Base-by-base conservation (phyloP, 495 filamentous ascomycete genomes). In the Neurospora cerealis region DNA sequence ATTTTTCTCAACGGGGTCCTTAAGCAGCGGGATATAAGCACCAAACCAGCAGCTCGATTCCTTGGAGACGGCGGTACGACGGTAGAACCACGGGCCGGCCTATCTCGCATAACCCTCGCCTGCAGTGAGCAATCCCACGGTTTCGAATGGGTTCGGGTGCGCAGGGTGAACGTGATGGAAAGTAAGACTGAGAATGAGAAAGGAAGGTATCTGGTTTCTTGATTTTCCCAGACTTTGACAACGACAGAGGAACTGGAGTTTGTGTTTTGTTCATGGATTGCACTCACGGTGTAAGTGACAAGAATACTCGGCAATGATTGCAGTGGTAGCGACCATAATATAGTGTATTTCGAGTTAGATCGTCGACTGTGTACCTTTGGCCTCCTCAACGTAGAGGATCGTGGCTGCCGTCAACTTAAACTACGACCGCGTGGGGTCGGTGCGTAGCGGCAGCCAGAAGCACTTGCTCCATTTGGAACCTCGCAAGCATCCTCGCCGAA, bases 371-470 rank as follows among this genome's bases (percentile, higher is more conserved):
- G 44, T 48, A 48, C 44, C 17, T 21, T 11, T 54, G 21, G 21
- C 46, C 10, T 54, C 21, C 6, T 54, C n/a, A 28, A 13, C 46
- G 46, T 28, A 11, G 21, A 60, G 48, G 48, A 28, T 32, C 39
- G 70, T 71, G 72, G 69, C 70, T 76, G 77, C 75, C 73, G 77
- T 77, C 69, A 74, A 74, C 73, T 76, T 78, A 75, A 76, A 71
- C 73, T 77, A 60, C 38, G 38, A 66, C 70, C 69, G 66, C 44
- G 21, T 73, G 69, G 71, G 69, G 60, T 17, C 13, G 17, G 69
- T 40, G 69, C 28, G 11, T 19, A 21, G 24, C 34, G 69, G 69
- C 19, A 40, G 17, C 10, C 19, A 70, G 28, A 70, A 70, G 34
- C 69, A 37, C 60, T 72, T 32, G 37, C 71, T 28, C 70, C 73